Evolutionary conservation across 2,329 filamentous ascomycete species (phyloP), one percentile per base, ranked within the genome.

Genomic region (Epicoccum nigrum): DNA sequence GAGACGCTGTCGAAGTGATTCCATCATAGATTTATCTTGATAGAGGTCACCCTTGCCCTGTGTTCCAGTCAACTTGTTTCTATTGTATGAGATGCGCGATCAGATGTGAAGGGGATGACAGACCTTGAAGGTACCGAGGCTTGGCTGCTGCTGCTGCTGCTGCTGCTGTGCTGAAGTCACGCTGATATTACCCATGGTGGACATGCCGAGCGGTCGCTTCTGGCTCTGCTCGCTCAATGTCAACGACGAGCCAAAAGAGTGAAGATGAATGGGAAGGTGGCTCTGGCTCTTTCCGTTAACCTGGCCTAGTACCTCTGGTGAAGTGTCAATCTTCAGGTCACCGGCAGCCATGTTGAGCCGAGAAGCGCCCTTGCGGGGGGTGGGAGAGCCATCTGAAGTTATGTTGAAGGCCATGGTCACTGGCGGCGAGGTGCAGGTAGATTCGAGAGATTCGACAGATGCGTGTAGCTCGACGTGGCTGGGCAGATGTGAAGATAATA

Each of bases 1-100:
- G 39, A 93, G 80, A 68, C 86, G 88, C 48, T 87, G 84, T 58
- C 92, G 77, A 43, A 92, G 83, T 53, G 86, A 86, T 63, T 94
- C 89, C 54, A 72, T 67, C 43, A 68, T 61, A 8, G 63, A 55
- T 7, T 54, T 44, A 15, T 67, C 64, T 7, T 65, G 58, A 58
- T 71, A 45, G 55, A 60, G 54, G 69, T 79, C 77, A 55, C 77
- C 55, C 65, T 80, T 81, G 66, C 76, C 71, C 75, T 78, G 73
- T 77, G 62, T 52, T 62, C 44, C 62, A 62, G 69, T 79, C 45
- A 59, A 20, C 12, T 34, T 31, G 8, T 7, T 32, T 12, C 21
- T 8, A 20, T 7, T 5, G 2, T n/a, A 31, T 21, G 9, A 3
- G 13, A 15, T n/a, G n/a, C n/a, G n/a, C n/a, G n/a, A n/a, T n/a